Percentiles rank a stretch among this genome's conserved stretches.
Conservation (phyloP, 2,329 filamentous ascomycete species). For the Penicillium sumatraense region DNA sequence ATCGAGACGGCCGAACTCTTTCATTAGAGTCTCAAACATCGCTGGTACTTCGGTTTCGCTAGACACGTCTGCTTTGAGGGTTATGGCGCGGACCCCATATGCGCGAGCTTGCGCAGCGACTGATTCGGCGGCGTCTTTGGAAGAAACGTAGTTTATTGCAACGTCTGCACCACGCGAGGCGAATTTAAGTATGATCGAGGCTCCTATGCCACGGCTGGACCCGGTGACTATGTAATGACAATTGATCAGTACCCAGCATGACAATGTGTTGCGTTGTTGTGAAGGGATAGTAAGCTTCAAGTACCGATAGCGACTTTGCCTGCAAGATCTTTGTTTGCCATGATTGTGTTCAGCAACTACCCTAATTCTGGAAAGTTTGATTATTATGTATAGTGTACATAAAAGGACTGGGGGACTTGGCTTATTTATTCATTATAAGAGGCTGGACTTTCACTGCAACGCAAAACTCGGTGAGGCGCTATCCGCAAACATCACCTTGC, state of each 20-base stretch:
- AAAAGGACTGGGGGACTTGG: no score
- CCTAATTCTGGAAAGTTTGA: no score
- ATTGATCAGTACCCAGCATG: neutral
- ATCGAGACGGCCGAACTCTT: slow-evolving; percentile 22
- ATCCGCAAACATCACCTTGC: slow-evolving; percentile 2
- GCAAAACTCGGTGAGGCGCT: slow-evolving; percentile 14
- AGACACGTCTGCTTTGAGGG: slow-evolving; percentile 26
- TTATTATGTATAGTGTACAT: no score
- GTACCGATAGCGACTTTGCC: slow-evolving; percentile 28
- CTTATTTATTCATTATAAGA: no score
- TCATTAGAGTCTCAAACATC: slow-evolving; percentile 21
- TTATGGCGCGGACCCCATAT: slow-evolving; percentile 18
- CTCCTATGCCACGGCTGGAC: slow-evolving; percentile 28
- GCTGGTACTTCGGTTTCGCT: slow-evolving; percentile 17
- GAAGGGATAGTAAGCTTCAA: no score
- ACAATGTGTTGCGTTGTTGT: no score
- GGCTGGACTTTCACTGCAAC: neutral
- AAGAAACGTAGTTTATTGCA: slow-evolving; percentile 24
- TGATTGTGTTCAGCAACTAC: no score
- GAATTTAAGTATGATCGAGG: slow-evolving; percentile 24
- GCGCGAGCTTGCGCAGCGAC: slow-evolving; percentile 16
- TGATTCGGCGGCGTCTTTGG: slow-evolving; percentile 15
- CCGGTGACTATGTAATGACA: slow-evolving; percentile 20
- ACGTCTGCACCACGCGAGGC: slow-evolving; percentile 22
- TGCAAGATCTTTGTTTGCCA: slow-evolving; percentile 20